Evolutionary conservation across 2,329 filamentous ascomycete species (phyloP).

Genomic region (Ophiostoma novo-ulmi): DNA sequence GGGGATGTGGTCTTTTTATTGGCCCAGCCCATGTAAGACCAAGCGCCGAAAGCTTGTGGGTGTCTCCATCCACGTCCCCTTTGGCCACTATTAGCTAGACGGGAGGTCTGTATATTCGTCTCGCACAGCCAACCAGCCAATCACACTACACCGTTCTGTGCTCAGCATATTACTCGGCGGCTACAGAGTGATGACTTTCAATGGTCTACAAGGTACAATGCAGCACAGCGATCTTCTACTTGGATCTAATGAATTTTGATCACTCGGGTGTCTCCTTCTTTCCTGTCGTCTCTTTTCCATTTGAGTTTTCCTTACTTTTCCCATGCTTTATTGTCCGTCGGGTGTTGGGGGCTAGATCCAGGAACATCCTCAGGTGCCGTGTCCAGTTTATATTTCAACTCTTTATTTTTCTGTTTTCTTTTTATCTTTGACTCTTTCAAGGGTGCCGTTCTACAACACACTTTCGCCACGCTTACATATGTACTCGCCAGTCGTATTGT

Average conservation of each 20-base stretch:
- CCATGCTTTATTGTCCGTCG: background rate
- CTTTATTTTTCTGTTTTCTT: background rate
- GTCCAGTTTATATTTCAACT: background rate
- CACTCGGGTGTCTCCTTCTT: background rate
- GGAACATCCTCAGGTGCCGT: background rate
- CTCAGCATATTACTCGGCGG: conserved; percentile 18
- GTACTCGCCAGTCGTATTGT: too few relatives aligned
- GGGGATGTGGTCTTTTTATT: background rate
- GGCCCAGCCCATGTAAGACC: conserved; percentile 13
- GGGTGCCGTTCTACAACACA: background rate
- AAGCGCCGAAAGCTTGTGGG: conserved; percentile 12
- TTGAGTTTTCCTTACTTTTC: background rate
- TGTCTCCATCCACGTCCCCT: background rate
- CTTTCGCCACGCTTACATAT: background rate
- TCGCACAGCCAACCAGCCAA: conserved; percentile 6
- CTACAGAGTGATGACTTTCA: conserved; percentile 19
- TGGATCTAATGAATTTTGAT: background rate
- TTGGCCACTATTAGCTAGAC: background rate
- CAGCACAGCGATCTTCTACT: background rate
- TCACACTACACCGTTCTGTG: conserved; percentile 20
- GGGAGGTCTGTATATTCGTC: conserved; percentile 3
- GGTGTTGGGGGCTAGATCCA: background rate
- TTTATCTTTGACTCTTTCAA: background rate
- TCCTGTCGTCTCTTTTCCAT: background rate
- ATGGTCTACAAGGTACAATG: background rate